Evolutionary conservation across 805 yeast genomes (phyloP).

Genomic region (Suhomyces sp.): DNA sequence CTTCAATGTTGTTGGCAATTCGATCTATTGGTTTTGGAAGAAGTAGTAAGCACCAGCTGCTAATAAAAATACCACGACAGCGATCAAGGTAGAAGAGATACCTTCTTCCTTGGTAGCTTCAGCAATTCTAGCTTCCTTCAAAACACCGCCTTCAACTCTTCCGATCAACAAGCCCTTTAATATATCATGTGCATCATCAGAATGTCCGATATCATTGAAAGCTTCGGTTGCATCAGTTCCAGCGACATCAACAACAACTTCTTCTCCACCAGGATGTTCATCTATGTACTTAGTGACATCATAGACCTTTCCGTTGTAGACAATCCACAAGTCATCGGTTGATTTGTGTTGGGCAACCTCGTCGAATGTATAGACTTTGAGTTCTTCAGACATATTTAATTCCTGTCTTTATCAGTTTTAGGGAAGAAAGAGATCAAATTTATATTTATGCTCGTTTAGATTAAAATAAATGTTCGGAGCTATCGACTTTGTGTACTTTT

Average conservation of each 20-base stretch:
- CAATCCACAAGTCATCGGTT: conserved; percentile 42
- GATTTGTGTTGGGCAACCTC: conserved; percentile 42
- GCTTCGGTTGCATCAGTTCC: conserved; percentile 47
- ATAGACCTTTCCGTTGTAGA: conserved; percentile 44
- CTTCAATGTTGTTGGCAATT: background rate
- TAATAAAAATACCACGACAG: conserved; percentile 34
- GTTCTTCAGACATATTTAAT: conserved; percentile 9
- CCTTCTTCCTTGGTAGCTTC: conserved; percentile 15
- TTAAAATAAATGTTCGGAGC: background rate
- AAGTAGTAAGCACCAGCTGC: conserved; percentile 45
- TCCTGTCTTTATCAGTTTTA: background rate
- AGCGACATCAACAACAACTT: conserved; percentile 42
- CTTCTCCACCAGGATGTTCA: conserved; percentile 50
- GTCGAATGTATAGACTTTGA: conserved; percentile 54
- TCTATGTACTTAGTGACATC: conserved; percentile 42
- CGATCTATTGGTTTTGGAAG: conserved; percentile 16
- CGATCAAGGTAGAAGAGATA: conserved; percentile 27
- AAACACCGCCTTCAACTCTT: conserved; percentile 63
- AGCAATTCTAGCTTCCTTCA: conserved; percentile 23
- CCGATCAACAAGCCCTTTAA: conserved; percentile 72
- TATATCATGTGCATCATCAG: conserved; percentile 88
- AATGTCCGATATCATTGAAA: conserved; percentile 85
- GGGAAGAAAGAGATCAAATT: background rate
- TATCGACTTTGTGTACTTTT: background rate
- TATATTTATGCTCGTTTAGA: background rate